Base-by-base conservation (phyloP, 2,329 filamentous ascomycete species). In the Nemania sp. region DNA sequence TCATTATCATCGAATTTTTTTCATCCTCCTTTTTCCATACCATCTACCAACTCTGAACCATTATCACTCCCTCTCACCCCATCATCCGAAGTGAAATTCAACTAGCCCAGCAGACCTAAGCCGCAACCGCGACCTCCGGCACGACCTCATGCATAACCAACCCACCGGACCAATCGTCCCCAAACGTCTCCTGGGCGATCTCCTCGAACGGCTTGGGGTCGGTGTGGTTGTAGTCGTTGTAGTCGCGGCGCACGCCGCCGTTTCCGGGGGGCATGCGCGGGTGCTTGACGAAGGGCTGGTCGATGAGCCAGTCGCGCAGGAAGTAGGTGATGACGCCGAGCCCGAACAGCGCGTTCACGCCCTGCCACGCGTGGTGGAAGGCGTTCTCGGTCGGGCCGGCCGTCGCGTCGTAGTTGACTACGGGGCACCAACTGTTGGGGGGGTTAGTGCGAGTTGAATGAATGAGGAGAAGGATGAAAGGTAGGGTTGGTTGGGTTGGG, bases 321-420 rank as follows among this genome's bases (percentile, higher is more conserved):
- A 51, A 51, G 6, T 23, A 37, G 14, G 48, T 31, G 19, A 44
- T 37, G 33, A 14, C 12, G 23, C 40, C 39, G 12, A 50, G 6
- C 2, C 39, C 30, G 31, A 50, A 50, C 22, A 15, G 24, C 15
- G 37, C 28, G 15, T n/a, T 43, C 39, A 50, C 22, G 22, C 48
- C 48, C 15, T 42, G 39, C 48, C 48, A 50, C n/a, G 14, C 8
- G 5, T 44, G 17, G 1, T 40, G 39, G 22, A 15, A 17, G 2
- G 1, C 3, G 40, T 50, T 50, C 12, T 40, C 22, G 11, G 30
- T 3, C 31, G 48, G 48, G 17, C 48, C 48, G 11, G 39, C 11
- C 3, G 48, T 44, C 5, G 28, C 48, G 23, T 50, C 48, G 48
- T 50, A 43, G 30, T 50, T 50, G 39, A 50, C 48, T 3, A 50